Evolutionary conservation across 164 flowering plant genomes (phyloP).

Genomic region (Magnolia sinica): DNA sequence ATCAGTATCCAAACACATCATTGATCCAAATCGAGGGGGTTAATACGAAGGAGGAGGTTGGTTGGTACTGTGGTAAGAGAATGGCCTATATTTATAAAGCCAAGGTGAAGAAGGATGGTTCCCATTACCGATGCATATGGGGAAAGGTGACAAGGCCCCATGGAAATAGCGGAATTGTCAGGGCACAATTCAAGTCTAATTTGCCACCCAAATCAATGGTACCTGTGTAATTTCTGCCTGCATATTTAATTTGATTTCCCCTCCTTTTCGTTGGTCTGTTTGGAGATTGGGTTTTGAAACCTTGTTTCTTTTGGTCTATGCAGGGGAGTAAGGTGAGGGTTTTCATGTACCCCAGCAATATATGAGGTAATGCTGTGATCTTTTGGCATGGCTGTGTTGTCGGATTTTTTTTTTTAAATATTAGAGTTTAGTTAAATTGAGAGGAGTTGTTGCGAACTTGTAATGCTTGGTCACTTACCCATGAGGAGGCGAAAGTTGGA

Average conservation of each 20-base stretch:
- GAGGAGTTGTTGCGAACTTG: neutral
- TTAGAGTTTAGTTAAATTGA: neutral
- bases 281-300: neutral
- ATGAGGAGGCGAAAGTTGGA: neutral
- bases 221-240: neutral
- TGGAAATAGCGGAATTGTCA: slow-evolving; percentile 14
- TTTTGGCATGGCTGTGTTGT: neutral
- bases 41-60: slow-evolving; percentile 16
- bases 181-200: slow-evolving; percentile 18
- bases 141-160: slow-evolving; percentile 16
- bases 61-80: slow-evolving; percentile 17
- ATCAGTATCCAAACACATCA: slow-evolving; percentile 13
- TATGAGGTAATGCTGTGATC: slow-evolving; percentile 23
- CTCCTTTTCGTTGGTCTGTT: neutral
- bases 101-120: slow-evolving; percentile 16
- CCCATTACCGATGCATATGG: slow-evolving; percentile 14
- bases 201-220: slow-evolving; percentile 18
- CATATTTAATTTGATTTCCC: neutral
- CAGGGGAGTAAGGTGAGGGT: slow-evolving; percentile 72
- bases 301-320: neutral
- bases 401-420: neutral
- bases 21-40: slow-evolving; percentile 16
- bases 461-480: neutral
- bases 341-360: slow-evolving; percentile 81
- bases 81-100: slow-evolving; percentile 21